These are phyloP conservation scores for Oryza meridionalis DNA, from an alignment of 176 grass and related monocot species.

Conservation along the genomic window DNA sequence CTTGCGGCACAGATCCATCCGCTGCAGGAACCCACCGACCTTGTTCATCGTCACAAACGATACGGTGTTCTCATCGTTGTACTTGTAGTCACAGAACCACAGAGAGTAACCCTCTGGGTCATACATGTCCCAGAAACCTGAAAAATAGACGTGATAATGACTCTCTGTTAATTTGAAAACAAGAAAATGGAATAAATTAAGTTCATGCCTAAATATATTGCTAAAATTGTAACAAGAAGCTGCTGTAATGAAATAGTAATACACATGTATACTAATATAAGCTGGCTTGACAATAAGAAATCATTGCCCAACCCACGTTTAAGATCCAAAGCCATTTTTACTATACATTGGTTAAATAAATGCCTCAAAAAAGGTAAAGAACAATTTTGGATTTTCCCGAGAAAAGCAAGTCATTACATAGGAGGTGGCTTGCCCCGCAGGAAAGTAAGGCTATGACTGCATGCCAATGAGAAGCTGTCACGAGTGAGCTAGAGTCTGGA, in stretches of 20 bases:
- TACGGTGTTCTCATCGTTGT: slow-evolving; percentile 90
- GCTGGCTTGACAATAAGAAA: not conserved
- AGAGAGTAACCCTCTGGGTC: slow-evolving; percentile 96
- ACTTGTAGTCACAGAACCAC: slow-evolving; percentile 99
- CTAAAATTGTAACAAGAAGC: not conserved
- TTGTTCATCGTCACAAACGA: slow-evolving; percentile 95
- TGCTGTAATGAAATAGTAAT: not conserved
- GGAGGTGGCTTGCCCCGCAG: too few species aligned
- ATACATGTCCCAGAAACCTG: slow-evolving; percentile 99
- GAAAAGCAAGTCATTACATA: not conserved
- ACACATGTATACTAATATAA: not conserved
- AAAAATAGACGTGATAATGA: slow-evolving; percentile 3
- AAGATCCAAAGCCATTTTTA: not conserved
- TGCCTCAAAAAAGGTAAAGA: not conserved
- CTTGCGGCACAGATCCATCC: slow-evolving; percentile 92
- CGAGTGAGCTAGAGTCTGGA: not conserved
- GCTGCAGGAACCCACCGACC: slow-evolving; percentile 89
- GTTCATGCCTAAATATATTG: not conserved
- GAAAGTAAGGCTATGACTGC: too few species aligned
- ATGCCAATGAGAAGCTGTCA: not conserved
- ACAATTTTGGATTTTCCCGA: not conserved
- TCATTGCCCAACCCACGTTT: not conserved
- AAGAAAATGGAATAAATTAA: not conserved
- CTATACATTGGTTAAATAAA: not conserved
- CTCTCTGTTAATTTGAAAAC: not conserved